These are phyloP conservation scores for Phialophora expanda DNA, from an alignment of 2,329 filamentous ascomycete genomes.

Conservation along the genomic window DNA sequence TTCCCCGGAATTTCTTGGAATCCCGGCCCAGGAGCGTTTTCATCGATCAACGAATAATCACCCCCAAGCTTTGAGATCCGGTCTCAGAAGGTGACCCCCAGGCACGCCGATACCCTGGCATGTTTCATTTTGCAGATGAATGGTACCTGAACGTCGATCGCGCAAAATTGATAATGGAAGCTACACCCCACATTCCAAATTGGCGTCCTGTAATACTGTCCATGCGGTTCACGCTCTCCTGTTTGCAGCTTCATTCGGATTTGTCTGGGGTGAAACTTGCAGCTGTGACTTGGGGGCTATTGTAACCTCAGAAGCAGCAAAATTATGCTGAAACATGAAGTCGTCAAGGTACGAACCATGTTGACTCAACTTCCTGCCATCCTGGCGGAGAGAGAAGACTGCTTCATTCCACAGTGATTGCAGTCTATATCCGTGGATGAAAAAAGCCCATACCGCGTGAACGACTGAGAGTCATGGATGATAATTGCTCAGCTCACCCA, in stretches of 20 bases:
- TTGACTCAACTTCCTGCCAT: background rate
- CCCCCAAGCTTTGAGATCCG: background rate
- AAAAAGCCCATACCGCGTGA: background rate
- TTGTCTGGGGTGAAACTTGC: background rate
- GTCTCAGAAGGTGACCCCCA: background rate
- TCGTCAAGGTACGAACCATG: background rate
- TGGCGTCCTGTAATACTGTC: background rate
- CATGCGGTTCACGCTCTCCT: slow-evolving; percentile 4
- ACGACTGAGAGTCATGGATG: background rate
- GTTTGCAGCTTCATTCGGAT: slow-evolving; percentile 4
- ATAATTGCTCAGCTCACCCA: background rate
- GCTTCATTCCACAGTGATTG: background rate
- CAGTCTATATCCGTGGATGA: background rate
- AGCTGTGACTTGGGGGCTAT: background rate
- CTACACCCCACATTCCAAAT: slow-evolving; percentile 8
- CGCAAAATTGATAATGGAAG: background rate
- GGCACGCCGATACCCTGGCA: background rate
- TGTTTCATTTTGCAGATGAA: background rate
- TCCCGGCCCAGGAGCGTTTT: background rate
- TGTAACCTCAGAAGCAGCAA: slow-evolving; percentile 3
- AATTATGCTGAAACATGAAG: background rate
- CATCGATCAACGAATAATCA: background rate
- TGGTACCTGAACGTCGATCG: background rate
- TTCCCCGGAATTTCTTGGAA: slow-evolving; percentile 8
- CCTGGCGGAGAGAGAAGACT: background rate